Evolutionary conservation across 768 basidiomycete species (phyloP), one percentile per base, ranked within the genome.

Genomic region (Mycena metata): DNA sequence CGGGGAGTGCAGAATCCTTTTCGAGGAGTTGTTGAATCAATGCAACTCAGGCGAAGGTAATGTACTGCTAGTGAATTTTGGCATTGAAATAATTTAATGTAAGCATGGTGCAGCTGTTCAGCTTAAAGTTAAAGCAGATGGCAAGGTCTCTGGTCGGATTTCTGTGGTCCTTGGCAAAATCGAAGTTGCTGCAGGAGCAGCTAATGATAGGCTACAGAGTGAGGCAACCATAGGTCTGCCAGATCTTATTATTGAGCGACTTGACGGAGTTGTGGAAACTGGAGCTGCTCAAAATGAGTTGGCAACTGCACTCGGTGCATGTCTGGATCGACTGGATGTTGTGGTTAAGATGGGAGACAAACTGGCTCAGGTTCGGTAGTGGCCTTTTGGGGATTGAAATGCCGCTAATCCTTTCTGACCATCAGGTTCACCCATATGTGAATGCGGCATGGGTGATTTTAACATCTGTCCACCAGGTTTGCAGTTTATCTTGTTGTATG

Each of bases 341-440:
- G 7, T 36, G 7, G 36, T 36, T 36, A 36, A 12, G 36, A 36
- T 57, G 23, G 56, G 56, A 43, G 56, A 24, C 11, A 21, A 21
- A 43, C 9, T 57, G 7, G 39, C 56, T 24, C 12, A 57, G 41
- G 56, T 57, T 2, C 23, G 36, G 42, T 26, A 26, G 26, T 21
- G 6, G 26, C 15, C 19, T 5, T 19, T 15, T n/a, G n/a, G 43
- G 24, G 11, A 13, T 1, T 7, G 19, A 9, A 9, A 26, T 59
- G 10, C 15, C 11, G 16, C 15, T 45, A 6, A 46, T 59, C 2
- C 4, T 23, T 24, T 7, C 26, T 45, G 2, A n/a, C n/a, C n/a
- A n/a, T n/a, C n/a, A 59, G 57, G 26, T 46, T 46, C 57, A 59
- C 30, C 57, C 57, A 12, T 59, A 59, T 59, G 42, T 16, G 19